Evolutionary conservation across 805 yeast species (phyloP), one percentile per base, ranked within the genome.

Genomic region (Schizosaccharomyces cryophilus): DNA sequence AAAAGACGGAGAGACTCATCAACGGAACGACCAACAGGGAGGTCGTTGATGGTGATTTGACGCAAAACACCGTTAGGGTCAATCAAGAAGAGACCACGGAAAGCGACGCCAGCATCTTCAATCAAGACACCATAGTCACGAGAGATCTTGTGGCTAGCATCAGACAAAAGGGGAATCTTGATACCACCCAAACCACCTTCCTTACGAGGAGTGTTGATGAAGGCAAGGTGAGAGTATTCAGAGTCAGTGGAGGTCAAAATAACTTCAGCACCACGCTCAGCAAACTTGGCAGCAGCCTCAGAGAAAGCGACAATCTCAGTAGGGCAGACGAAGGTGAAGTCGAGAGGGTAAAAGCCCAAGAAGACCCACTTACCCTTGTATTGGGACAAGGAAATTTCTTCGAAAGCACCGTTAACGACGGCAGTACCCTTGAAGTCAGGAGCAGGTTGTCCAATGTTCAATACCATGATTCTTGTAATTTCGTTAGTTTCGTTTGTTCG

Each of bases 311-410:
- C 83, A 79, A 93, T 89, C 80, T 93, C 97, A 68, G 98, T 93
- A 75, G 99, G 98, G 78, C 98, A 93, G 66, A 93, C 97, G 69
- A 93, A 93, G 64, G 99, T 93, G 89, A 93, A 93, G 61, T 98
- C 98, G 81, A 90, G 78, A 75, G 98, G 99, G 74, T 93, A 84
- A 79, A 93, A 93, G 65, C 94, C 97, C 71, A 93, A 80, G 66
- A 93, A 76, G 67, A 93, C 96, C 95, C 96, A 93, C 77, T 93
- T 87, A 72, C 98, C 98, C 78, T 84, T 84, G 86, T 84, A 93
- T 76, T 87, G 85, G 70, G 90, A 97, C 69, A 93, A 83, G 64
- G 95, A 79, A 69, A 93, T 80, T 71, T 93, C 96, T 79, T 93
- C 97, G 73, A 93, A 90, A 66, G 81, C 78, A 76, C 97, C 97